Conservation (phyloP, 257 asterid species). For the Ligustrum vulgare region DNA sequence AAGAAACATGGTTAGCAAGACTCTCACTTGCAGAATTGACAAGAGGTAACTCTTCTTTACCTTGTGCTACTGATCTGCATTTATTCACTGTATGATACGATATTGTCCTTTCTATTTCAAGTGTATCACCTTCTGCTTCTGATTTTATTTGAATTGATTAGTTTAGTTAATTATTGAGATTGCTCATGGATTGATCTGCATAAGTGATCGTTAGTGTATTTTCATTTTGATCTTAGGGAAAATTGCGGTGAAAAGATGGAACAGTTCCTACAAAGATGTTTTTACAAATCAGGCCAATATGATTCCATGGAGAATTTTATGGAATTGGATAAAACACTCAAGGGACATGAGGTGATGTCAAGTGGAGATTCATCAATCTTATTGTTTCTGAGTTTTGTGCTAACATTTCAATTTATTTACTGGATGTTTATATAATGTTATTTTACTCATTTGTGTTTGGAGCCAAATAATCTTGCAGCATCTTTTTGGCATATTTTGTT, state of each 20-base stretch:
- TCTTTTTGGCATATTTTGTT: neutral
- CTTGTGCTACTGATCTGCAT: neutral
- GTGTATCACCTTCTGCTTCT: neutral
- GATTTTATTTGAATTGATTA: neutral
- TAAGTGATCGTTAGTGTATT: constrained; percentile 2
- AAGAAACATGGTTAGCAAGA: constrained; percentile 82
- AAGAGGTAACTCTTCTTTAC: constrained; percentile 52
- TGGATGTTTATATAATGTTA: neutral
- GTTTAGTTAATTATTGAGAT: neutral
- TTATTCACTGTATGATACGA: neutral
- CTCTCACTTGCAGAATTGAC: constrained; percentile 96
- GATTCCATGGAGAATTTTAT: constrained; percentile 67
- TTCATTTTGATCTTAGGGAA: constrained; percentile 52
- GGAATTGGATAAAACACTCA: constrained; percentile 73
- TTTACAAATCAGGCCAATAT: constrained; percentile 89
- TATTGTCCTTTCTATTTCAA: neutral
- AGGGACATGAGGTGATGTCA: constrained; percentile 79
- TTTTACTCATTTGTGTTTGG: constrained; percentile 14
- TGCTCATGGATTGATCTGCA: neutral
- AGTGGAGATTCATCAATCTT: neutral
- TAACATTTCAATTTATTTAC: constrained; percentile 8
- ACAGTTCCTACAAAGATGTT: constrained; percentile 77
- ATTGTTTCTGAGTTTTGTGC: neutral
- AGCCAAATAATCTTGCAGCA: neutral
- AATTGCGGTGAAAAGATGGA: constrained; percentile 95